phyloP scores from a whole-genome alignment of 2,329 filamentous ascomycete species.

The Pyrenophora seminiperda region DNA sequence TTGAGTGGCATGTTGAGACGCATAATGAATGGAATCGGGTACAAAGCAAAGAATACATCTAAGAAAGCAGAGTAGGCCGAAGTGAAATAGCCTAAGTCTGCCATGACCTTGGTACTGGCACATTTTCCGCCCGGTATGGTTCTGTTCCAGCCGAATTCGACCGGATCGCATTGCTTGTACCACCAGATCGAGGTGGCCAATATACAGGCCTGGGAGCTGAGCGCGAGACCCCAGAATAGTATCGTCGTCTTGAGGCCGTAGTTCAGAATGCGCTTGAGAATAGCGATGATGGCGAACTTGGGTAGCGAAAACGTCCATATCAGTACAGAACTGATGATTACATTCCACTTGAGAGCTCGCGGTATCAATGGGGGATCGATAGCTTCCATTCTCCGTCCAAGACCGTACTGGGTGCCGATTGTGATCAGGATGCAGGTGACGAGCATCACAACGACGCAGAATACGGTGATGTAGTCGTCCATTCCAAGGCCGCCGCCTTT shows the following conservation, averaged over 20 bases:
- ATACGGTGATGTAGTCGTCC: too few relatives aligned
- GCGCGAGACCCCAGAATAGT: conserved; percentile 4
- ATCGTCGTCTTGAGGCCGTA: conserved; percentile 7
- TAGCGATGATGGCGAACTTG: conserved; percentile 8
- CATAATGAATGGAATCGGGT: too few relatives aligned
- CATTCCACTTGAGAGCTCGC: conserved; percentile 7
- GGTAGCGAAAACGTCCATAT: conserved; percentile 8
- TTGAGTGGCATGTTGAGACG: too few relatives aligned
- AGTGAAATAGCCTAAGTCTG: too few relatives aligned
- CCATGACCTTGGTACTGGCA: too few relatives aligned
- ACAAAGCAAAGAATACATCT: too few relatives aligned
- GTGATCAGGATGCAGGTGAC: too few relatives aligned
- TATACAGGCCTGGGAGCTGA: conserved; percentile 7
- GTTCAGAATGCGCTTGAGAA: conserved; percentile 3
- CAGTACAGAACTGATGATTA: conserved; percentile 6
- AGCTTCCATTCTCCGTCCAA: conserved; percentile 1
- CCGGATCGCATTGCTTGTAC: conserved; percentile 8
- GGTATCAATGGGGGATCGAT: conserved; percentile 1
- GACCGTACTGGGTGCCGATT: conserved; percentile 8
- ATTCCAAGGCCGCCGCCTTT: too few relatives aligned
- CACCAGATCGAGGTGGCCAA: conserved; percentile 4
- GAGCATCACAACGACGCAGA: too few relatives aligned
- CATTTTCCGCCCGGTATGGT: too few relatives aligned
- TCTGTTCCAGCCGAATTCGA: too few relatives aligned
- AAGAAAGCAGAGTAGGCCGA: too few relatives aligned